Evolutionary conservation across 2,329 filamentous ascomycete species (phyloP).

Genomic region (Fusarium concolor): DNA sequence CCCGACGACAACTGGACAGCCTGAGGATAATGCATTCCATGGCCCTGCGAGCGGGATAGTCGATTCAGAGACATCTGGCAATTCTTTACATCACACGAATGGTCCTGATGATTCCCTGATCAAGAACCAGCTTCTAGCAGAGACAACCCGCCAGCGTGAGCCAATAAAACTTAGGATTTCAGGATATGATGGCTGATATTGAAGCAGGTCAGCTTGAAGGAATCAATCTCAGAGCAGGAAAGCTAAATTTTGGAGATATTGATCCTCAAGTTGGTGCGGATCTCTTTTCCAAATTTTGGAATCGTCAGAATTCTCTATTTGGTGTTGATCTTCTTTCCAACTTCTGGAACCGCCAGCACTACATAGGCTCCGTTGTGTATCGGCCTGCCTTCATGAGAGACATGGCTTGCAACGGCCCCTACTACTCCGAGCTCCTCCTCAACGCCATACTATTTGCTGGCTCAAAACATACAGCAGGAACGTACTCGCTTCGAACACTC

Average conservation of each 20-base stretch:
- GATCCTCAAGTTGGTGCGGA: conserved; percentile 63
- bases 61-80: neutral
- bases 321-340: conserved; percentile 62
- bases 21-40: conserved; percentile 42
- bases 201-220: conserved; percentile 1
- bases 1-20: neutral
- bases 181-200: conserved; percentile 20
- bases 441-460: conserved; percentile 64
- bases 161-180: rapidly evolving
- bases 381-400: conserved; percentile 64
- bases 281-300: conserved; percentile 64
- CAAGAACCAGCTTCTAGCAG: conserved; percentile 33
- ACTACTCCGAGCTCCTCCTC: conserved; percentile 67
- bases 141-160: conserved; percentile 33
- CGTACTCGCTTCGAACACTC: neutral
- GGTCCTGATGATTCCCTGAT: neutral
- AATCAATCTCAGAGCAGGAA: conserved; percentile 7
- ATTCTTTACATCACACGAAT: rapidly evolving
- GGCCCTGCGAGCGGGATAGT: conserved; percentile 36
- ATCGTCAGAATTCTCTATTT: conserved; percentile 59
- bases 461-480: neutral
- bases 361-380: conserved; percentile 58
- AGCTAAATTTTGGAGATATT: neutral
- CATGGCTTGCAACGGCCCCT: conserved; percentile 65
- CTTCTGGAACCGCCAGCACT: conserved; percentile 66